Conservation (phyloP, 2,329 filamentous ascomycete species). For the Sordariomycetes sp. region DNA sequence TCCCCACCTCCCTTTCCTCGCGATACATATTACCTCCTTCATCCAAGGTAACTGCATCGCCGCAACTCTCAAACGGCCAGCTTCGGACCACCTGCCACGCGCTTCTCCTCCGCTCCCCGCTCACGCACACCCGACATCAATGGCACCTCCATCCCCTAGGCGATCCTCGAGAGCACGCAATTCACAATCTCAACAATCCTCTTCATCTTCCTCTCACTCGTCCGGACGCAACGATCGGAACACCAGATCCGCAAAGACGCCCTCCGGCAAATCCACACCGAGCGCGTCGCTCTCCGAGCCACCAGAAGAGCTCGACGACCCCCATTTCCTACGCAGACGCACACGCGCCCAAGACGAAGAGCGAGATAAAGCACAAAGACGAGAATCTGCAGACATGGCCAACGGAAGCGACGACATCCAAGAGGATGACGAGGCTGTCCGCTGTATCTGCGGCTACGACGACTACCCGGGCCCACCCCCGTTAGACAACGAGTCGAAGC, state of each 20-base stretch:
- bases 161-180: slow-evolving; percentile 87
- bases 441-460: slow-evolving; percentile 87
- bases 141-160: slow-evolving; percentile 58
- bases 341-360: slow-evolving; percentile 61
- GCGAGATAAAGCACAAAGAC: slow-evolving; percentile 25
- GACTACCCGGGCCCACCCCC: slow-evolving; percentile 82
- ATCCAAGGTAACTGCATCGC: background rate
- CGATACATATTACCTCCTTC: background rate
- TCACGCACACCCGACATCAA: slow-evolving; percentile 21
- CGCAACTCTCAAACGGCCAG: background rate
- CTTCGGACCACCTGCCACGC: background rate
- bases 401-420: slow-evolving; percentile 60
- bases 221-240: slow-evolving; percentile 64
- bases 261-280: slow-evolving; percentile 65
- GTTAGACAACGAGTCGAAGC: slow-evolving; percentile 39
- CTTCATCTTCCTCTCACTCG: slow-evolving; percentile 65
- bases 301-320: slow-evolving; percentile 54
- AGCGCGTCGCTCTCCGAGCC: slow-evolving; percentile 58
- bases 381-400: slow-evolving; percentile 33
- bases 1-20: background rate
- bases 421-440: slow-evolving; percentile 85
- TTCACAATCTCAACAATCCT: slow-evolving; percentile 64
- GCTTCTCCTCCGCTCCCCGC: slow-evolving; percentile 11
- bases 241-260: slow-evolving; percentile 59
- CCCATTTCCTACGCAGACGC: slow-evolving; percentile 60